Evolutionary conservation across 257 asterid genomes (phyloP), one percentile per base, ranked within the genome.

Genomic region (Linderniella brevidens): DNA sequence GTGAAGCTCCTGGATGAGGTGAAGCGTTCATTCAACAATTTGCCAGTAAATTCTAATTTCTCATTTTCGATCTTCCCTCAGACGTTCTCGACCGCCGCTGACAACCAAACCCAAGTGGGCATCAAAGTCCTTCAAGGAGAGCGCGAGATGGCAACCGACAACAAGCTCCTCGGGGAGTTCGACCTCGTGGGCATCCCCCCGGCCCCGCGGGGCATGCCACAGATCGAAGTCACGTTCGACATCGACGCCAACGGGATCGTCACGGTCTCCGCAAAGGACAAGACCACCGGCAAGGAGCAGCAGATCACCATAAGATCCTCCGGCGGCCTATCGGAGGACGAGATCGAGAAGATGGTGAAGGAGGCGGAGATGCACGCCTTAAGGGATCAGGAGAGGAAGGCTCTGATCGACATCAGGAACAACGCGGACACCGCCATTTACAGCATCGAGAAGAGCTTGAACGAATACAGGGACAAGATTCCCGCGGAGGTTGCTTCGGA

Each of bases 71-170:
- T n/a, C 15, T 25, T 46, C 40, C 11, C 47, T 4, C 73, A 78
- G 84, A 67, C 77, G 12, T 76, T 79, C 63, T 79, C 92, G 0
- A 79, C 86, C 11, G 82, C 86, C 20, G 82, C 92, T 0, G 92
- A 79, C 64, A 79, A 76, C 41, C 92, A 79, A 57, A 69, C 83
- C 44, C 86, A 77, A 13, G 92, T 79, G 35, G 82, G 82, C 37
- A 79, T 79, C 54, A 74, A 70, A 53, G 92, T 79, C 0, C 49
- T 76, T 38, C 86, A 79, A 64, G 92, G 92, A 29, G 92, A 79
- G 54, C 76, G 92, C 9, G 82, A 77, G 39, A 76, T 77, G 80
- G 77, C 83, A 6, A 0, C 69, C 0, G 80, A 73, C 32, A 79
- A 79, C 64, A 79, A 79, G 49, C 48, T 62, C 4, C 71, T 79